Evolutionary conservation across 2,329 filamentous ascomycete species (phyloP).

Genomic region (Pseudocercospora musae): DNA sequence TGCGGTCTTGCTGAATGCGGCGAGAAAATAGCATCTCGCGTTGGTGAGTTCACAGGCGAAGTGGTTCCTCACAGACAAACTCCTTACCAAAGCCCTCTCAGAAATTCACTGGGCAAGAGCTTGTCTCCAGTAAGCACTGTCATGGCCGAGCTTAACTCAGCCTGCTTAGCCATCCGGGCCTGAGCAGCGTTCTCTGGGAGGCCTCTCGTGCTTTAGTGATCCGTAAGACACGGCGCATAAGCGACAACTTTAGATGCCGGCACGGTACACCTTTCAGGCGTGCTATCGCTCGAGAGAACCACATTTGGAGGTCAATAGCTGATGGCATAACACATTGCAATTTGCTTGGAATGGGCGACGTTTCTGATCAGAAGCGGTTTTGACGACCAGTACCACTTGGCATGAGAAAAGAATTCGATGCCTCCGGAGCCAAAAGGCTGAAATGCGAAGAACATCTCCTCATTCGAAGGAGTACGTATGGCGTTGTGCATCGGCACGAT

Average conservation of each 20-base stretch:
- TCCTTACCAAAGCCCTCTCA: background rate
- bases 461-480: too few relatives aligned
- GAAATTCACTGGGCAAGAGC: background rate
- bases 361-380: background rate
- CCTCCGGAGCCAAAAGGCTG: too few relatives aligned
- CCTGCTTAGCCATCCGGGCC: background rate
- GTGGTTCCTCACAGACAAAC: background rate
- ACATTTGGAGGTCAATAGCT: background rate
- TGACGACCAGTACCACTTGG: background rate
- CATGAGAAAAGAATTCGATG: background rate
- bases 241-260: background rate
- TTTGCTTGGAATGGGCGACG: background rate
- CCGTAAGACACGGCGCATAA: background rate
- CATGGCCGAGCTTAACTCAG: slow-evolving; percentile 1
- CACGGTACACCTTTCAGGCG: background rate
- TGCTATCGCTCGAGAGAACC: background rate
- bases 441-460: too few relatives aligned
- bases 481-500: background rate
- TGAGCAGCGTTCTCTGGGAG: background rate
- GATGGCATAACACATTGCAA: background rate
- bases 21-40: background rate
- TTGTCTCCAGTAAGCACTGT: slow-evolving; percentile 5
- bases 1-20: background rate
- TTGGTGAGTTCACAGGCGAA: background rate
- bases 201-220: background rate